Conservation (phyloP, 2,329 filamentous ascomycete genomes). For the Botrytis byssoidea region DNA sequence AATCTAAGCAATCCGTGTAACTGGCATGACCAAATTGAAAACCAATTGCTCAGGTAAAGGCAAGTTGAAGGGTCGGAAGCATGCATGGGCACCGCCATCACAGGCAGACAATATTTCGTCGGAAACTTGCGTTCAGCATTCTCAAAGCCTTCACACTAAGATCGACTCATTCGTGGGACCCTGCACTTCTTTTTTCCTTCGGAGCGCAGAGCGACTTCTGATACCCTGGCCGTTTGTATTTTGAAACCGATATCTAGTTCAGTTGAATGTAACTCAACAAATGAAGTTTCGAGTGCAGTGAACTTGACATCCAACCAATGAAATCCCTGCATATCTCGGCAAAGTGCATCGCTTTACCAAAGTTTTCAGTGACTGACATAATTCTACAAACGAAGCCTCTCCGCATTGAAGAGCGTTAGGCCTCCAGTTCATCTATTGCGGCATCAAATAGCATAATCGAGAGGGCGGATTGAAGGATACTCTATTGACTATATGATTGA, state of each 20-base stretch:
- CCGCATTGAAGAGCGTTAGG: background rate
- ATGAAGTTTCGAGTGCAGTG: background rate
- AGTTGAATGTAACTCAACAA: too few species aligned
- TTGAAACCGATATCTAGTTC: too few species aligned
- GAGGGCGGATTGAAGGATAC: background rate
- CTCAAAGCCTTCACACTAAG: background rate
- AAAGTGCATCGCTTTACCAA: background rate
- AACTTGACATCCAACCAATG: background rate
- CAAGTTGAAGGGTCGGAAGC: background rate
- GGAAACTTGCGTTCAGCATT: background rate
- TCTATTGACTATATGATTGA: background rate
- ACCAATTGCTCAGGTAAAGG: background rate
- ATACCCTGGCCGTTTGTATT: too few species aligned
- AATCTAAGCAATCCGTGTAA: background rate
- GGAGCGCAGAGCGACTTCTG: too few species aligned
- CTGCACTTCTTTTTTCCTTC: background rate
- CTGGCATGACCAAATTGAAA: background rate
- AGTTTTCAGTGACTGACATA: background rate
- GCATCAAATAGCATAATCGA: background rate
- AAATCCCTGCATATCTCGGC: background rate
- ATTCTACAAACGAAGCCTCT: background rate
- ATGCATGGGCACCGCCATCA: background rate
- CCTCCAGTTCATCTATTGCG: background rate
- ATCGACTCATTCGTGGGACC: background rate
- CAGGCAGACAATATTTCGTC: background rate